These are phyloP conservation scores for Rhodotorula paludigena DNA, from an alignment of 768 basidiomycete species.

Conservation along the genomic window DNA sequence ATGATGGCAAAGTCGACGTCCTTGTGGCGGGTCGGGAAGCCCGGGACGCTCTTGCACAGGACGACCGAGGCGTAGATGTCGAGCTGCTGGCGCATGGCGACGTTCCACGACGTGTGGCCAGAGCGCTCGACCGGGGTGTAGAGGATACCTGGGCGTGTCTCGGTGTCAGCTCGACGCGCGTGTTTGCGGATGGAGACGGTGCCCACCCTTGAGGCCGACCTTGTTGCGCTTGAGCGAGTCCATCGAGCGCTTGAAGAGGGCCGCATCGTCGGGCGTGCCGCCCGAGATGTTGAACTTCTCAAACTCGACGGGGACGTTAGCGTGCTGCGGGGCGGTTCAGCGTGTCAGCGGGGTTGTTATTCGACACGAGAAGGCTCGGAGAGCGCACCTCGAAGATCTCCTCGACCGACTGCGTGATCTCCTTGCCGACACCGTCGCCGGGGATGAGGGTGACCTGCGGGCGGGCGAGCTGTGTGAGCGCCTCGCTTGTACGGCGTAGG, in stretches of 20 bases:
- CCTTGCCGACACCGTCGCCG: conserved; percentile 93
- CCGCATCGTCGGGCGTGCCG: conserved; percentile 87
- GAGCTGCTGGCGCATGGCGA: conserved; percentile 98
- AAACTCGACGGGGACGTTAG: conserved; percentile 91
- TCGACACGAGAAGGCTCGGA: neutral
- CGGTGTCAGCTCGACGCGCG: neutral
- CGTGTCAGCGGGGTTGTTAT: fast-evolving
- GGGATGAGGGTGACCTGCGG: conserved; percentile 88
- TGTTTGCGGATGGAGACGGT: conserved; percentile 6
- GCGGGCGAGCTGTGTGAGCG: neutral
- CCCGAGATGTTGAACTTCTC: conserved; percentile 91
- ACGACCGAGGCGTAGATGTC: conserved; percentile 99
- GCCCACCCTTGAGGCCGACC: conserved; percentile 90
- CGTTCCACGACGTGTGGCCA: conserved; percentile 99
- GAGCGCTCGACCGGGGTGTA: conserved; percentile 95
- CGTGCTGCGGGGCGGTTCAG: conserved; percentile 48
- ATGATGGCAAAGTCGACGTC: conserved; percentile 99
- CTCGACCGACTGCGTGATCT: conserved; percentile 97
- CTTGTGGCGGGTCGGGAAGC: conserved; percentile 88
- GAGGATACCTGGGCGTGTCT: conserved; percentile 69
- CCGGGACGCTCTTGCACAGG: conserved; percentile 94
- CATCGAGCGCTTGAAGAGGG: conserved; percentile 95
- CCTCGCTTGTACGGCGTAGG: neutral
- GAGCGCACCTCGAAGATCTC: conserved; percentile 74
- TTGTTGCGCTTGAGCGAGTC: conserved; percentile 94